Percentiles rank a stretch among this genome's conserved stretches.
These are phyloP conservation scores for Physcomitrium patens DNA, from an alignment of 225 moss, liverwort and hornwort species.

Conservation along the genomic window DNA sequence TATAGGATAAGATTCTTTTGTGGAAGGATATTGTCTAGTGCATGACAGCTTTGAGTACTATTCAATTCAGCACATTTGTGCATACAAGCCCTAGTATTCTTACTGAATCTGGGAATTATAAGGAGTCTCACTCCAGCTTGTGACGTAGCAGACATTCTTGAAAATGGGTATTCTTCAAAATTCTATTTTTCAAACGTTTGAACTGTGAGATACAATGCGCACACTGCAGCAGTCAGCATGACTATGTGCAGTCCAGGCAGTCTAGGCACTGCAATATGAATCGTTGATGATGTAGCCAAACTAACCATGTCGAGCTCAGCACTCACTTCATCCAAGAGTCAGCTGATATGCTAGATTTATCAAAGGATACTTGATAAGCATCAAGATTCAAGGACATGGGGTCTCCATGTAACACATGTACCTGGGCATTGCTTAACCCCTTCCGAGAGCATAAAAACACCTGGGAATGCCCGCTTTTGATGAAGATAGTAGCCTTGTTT, in stretches of 20 bases:
- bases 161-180: neutral
- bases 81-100: too few species aligned
- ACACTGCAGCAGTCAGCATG: neutral
- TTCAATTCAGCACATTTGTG: too few species aligned
- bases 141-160: neutral
- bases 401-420: conserved; percentile 81
- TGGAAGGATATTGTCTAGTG: neutral
- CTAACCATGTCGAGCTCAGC: conserved; percentile 33
- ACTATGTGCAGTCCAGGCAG: neutral
- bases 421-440: conserved; percentile 42
- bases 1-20: neutral
- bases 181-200: neutral
- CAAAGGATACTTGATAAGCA: conserved; percentile 48
- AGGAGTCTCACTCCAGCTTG: neutral
- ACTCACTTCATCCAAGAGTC: conserved; percentile 51
- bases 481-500: neutral
- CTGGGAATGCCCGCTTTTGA: neutral
- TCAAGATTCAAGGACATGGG: conserved; percentile 83
- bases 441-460: neutral
- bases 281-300: neutral
- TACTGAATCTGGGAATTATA: neutral
- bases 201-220: neutral
- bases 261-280: neutral
- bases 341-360: conserved; percentile 34
- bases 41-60: neutral